Evolutionary conservation across 1,284 basidiomycete genomes (phyloP), one percentile per base, ranked within the genome.

Genomic region (Xanthoconium separans): DNA sequence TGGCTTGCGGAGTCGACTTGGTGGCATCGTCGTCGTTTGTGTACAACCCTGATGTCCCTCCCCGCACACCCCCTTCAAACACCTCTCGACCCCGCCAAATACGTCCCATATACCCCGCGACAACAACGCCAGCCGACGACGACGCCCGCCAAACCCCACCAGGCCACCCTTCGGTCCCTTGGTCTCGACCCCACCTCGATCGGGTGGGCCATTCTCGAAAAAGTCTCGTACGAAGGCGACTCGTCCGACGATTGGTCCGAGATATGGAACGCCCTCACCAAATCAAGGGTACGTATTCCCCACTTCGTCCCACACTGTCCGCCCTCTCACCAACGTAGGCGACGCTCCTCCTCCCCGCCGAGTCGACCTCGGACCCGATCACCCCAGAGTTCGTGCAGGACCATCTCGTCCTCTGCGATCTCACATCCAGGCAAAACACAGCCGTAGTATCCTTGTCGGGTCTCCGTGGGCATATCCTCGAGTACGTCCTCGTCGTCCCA

Each of bases 131-230:
- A 3, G 80, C 83, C 47, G 18, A 12, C 83, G 6, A 82, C 47
- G 13, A 12, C 37, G 13, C 29, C 50, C 12, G 9, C 29, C 43
- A 37, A 83, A 64, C 70, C 92, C 7, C 90, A 93, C 66, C 72
- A 91, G 18, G 87, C 91, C 73, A 88, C 86, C 64, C 74, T 95
- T 54, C 93, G 91, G 70, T 75, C 75, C 54, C 78, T 91, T 18
- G 91, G 91, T 1, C 72, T 93, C 44, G 87, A 85, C 54, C 78
- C 80, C 24, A 80, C 77, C 20, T 87, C 83, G 53, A 72, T 91
- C 43, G 93, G 93, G 2, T 93, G 91, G 91, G 83, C 83, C 18
- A 91, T 95, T 47, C 75, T 95, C 44, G 92, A 95, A 70, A 84
- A 82, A 58, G 75, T 95, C 22, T 81, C 88, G 6, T 77, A 77